Base-by-base conservation (phyloP, 2,329 filamentous ascomycete genomes). In the Cytospora paraplurivora region DNA sequence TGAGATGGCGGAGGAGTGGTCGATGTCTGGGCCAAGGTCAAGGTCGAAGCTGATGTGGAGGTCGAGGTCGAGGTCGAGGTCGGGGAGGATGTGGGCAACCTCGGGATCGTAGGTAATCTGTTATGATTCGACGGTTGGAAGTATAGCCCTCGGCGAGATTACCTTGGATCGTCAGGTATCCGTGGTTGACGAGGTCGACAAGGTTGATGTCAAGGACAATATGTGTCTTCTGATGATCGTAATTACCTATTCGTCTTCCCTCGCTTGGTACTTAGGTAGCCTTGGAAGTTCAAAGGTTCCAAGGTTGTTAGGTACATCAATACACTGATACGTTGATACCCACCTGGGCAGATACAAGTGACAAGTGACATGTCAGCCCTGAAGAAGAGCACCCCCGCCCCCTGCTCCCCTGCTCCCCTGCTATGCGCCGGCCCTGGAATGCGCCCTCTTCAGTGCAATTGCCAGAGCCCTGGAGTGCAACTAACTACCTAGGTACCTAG, bases 191-290 rank as follows among this genome's bases (percentile, higher is more conserved):
- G 56, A 59, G 33, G 41, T 27, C 27, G 27, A 27, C 27, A 27
- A 27, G 27, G 27, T 27, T 27, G 27, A 27, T 27, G 27, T 27
- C 27, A 27, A 27, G 27, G 27, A 27, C 27, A 27, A 27, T 4
- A 52, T 59, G 56, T 62, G 59, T 56, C 34, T 56, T 59, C 50
- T 49, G 62, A 52, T 59, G 56, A 59, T 55, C 55, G n/a, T 33
- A 52, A 59, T 59, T 35, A 59, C 15, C 34, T 1, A 17, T 11
- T 3, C 17, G 27, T n/a, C 33, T 19, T 12, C 51, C 33, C 27
- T 27, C 27, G 2, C 27, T 27, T 27, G 27, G 27, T 27, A 27
- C n/a, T n/a, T n/a, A n/a, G n/a, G n/a, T n/a, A n/a, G n/a, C n/a
- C n/a, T n/a, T n/a, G n/a, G n/a, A n/a, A 27, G 27, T 27, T 27